Evolutionary conservation across 495 filamentous ascomycete species (phyloP).

Genomic region (Tuber indicum): DNA sequence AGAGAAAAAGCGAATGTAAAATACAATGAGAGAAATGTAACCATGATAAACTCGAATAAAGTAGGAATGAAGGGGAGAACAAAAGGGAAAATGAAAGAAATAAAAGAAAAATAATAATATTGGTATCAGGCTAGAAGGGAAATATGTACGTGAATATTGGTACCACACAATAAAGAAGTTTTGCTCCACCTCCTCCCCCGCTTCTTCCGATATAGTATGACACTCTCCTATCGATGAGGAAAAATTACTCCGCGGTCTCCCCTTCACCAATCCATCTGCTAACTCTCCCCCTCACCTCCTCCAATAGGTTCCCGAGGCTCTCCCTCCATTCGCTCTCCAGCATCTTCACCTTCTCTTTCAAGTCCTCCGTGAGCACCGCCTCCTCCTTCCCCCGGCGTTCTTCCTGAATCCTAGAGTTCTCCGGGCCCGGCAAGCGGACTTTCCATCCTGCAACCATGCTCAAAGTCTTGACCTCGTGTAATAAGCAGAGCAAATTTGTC

Average conservation of each 20-base stretch:
- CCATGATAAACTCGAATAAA: conserved; percentile 8
- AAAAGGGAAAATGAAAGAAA: background rate
- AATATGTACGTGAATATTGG: conserved; percentile 28
- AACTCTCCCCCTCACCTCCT: conserved; percentile 46
- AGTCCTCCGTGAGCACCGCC: conserved; percentile 55
- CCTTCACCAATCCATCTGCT: conserved; percentile 41
- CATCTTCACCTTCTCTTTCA: conserved; percentile 50
- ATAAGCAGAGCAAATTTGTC: conserved; percentile 65
- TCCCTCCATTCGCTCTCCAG: conserved; percentile 82
- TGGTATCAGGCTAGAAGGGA: conserved; percentile 28
- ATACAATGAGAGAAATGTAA: conserved; percentile 24
- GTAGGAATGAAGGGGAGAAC: background rate
- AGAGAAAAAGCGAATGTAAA: conserved; percentile 33
- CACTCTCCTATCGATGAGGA: background rate
- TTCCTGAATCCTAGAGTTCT: conserved; percentile 53
- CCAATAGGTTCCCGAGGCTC: conserved; percentile 57
- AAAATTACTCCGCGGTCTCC: conserved; percentile 6
- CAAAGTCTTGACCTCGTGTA: conserved; percentile 85
- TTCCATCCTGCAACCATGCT: conserved; percentile 54
- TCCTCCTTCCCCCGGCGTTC: conserved; percentile 49
- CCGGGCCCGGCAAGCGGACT: conserved; percentile 52
- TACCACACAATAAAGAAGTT: conserved; percentile 2
- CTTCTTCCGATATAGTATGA: background rate
- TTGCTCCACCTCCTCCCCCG: background rate
- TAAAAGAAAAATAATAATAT: background rate